Evolutionary conservation across 2,329 filamentous ascomycete species (phyloP).

Genomic region (Cytospora piceae): DNA sequence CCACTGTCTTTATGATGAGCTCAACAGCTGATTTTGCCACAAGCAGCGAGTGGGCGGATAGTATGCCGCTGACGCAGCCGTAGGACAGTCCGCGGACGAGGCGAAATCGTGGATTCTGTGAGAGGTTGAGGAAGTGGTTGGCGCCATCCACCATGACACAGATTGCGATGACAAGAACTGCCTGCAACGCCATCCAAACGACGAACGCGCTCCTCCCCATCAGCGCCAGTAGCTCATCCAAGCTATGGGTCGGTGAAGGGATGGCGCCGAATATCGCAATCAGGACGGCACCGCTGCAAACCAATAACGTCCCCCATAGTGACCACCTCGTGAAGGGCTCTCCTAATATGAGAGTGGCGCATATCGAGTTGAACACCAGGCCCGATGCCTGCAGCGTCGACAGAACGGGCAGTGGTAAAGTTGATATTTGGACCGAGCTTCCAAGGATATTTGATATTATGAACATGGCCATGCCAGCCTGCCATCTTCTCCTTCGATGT

Average conservation of each 20-base stretch:
- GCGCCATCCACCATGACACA: slow-evolving; percentile 65
- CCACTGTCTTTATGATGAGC: slow-evolving; percentile 81
- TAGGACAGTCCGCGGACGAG: slow-evolving; percentile 83
- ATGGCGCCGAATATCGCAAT: slow-evolving; percentile 95
- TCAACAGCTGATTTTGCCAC: slow-evolving; percentile 97
- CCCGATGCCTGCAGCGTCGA: slow-evolving; percentile 95
- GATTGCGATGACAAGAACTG: slow-evolving; percentile 71
- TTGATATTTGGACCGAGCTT: slow-evolving; percentile 97
- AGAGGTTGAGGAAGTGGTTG: slow-evolving; percentile 55
- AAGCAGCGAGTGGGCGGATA: slow-evolving; percentile 90
- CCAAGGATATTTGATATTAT: slow-evolving; percentile 91
- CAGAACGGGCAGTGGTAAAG: slow-evolving; percentile 87
- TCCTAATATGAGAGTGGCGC: slow-evolving; percentile 87
- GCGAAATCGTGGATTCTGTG: slow-evolving; percentile 68
- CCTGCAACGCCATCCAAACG: slow-evolving; percentile 84
- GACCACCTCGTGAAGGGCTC: slow-evolving; percentile 96
- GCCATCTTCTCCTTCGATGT: slow-evolving; percentile 90
- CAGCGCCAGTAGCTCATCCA: slow-evolving; percentile 79
- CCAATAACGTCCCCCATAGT: slow-evolving; percentile 85
- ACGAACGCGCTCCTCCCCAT: slow-evolving; percentile 77
- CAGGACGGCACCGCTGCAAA: slow-evolving; percentile 83
- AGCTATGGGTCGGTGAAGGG: slow-evolving; percentile 85
- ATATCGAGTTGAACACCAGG: slow-evolving; percentile 97
- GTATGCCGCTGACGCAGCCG: slow-evolving; percentile 85
- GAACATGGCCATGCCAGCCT: slow-evolving; percentile 97